Percentiles rank a stretch among this genome's conserved stretches.
phyloP scores from a whole-genome alignment of 208 protist genomes.

The Leptomonas pyrrhocoris region DNA sequence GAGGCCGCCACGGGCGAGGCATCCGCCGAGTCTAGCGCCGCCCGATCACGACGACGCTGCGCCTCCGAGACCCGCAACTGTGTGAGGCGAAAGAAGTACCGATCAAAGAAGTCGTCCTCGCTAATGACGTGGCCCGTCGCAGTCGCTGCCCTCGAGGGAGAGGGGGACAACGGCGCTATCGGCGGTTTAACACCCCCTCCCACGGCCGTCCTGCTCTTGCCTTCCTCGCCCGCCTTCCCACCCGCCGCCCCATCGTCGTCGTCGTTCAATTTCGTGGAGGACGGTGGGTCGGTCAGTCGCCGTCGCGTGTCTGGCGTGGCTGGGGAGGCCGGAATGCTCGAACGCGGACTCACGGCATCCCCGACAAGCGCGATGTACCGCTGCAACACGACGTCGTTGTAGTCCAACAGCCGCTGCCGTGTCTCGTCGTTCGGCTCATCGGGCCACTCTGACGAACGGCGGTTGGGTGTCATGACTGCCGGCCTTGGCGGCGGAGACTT shows the following conservation, averaged over 20 bases:
- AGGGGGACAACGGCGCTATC: background rate
- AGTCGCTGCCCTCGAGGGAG: background rate
- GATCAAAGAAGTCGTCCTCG: conserved; percentile 83
- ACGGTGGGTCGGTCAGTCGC: conserved; percentile 2
- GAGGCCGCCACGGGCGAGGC: conserved; percentile 2
- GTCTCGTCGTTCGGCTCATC: conserved; percentile 47
- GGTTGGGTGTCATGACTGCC: conserved; percentile 14
- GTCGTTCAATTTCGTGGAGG: background rate
- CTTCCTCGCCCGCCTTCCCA: background rate
- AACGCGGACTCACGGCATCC: conserved; percentile 42
- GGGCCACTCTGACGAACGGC: conserved; percentile 23
- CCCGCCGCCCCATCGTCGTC: background rate
- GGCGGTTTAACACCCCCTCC: background rate
- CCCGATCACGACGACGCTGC: conserved; percentile 26
- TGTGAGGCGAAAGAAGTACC: conserved; percentile 85
- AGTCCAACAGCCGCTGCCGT: conserved; percentile 70
- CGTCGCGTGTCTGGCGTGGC: conserved; percentile 12
- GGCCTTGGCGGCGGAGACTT: background rate
- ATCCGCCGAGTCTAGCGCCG: background rate
- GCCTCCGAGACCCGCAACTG: conserved; percentile 61
- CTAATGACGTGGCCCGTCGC: conserved; percentile 20
- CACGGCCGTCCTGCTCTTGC: background rate
- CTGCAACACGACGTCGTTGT: conserved; percentile 56
- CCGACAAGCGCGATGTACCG: conserved; percentile 68
- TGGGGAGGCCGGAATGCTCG: conserved; percentile 26